These are phyloP conservation scores for Cicer arietinum DNA, from an alignment of 306 rosid species.

Conservation along the genomic window DNA sequence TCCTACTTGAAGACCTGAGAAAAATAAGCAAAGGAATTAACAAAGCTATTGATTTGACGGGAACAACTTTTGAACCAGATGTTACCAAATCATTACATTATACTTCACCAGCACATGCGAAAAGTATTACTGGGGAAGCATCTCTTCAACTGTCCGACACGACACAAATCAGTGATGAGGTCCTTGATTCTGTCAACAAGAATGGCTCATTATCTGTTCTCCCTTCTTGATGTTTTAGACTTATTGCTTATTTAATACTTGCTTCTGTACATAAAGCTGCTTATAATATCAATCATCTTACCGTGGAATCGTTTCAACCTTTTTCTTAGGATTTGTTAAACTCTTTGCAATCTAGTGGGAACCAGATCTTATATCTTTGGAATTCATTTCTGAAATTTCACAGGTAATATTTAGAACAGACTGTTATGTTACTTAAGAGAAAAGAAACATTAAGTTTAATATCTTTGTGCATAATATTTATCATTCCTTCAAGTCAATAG, in stretches of 20 bases:
- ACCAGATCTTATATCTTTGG: conserved; percentile 77
- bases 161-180: conserved; percentile 61
- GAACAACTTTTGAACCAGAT: conserved; percentile 64
- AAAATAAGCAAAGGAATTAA: conserved; percentile 72
- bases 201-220: conserved; percentile 30
- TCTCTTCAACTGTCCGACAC: conserved; percentile 53
- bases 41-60: conserved; percentile 74
- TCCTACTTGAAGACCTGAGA: conserved; percentile 79
- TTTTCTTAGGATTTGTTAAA: conserved; percentile 59
- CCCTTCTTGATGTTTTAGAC: conserved; percentile 35
- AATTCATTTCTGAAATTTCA: conserved; percentile 83
- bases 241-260: conserved; percentile 26
- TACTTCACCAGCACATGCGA: conserved; percentile 44
- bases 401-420: conserved; percentile 55
- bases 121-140: conserved; percentile 46
- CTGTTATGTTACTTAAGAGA: conserved; percentile 10
- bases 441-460: background rate
- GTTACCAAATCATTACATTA: conserved; percentile 58
- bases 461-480: conserved; percentile 15
- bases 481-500: background rate
- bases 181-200: conserved; percentile 49
- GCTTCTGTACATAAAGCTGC: conserved; percentile 35
- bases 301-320: conserved; percentile 51
- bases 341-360: conserved; percentile 63
- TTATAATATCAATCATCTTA: conserved; percentile 47